These are phyloP conservation scores for Globisporangium echinulatum DNA, from an alignment of 352 stramenopile genomes.

Conservation along the genomic window DNA sequence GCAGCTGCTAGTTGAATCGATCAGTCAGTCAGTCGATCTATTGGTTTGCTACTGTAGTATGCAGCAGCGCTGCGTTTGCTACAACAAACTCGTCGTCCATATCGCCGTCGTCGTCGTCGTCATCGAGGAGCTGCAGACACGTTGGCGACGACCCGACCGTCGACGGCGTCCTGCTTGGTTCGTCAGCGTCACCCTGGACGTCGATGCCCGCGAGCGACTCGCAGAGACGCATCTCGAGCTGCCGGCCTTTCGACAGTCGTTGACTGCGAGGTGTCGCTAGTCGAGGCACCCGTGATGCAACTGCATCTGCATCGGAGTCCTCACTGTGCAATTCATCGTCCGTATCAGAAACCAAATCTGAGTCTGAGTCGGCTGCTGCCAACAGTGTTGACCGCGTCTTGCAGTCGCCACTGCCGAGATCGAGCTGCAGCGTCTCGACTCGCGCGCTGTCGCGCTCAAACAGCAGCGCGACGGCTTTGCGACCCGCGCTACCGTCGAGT, in stretches of 20 bases:
- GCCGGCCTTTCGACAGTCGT: too few species aligned
- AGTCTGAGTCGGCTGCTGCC: not conserved
- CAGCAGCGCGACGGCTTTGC: conserved; percentile 34
- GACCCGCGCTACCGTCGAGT: conserved; percentile 15
- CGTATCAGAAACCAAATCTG: not conserved
- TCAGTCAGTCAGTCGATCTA: not conserved
- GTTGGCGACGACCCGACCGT: conserved; percentile 8
- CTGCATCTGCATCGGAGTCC: not conserved
- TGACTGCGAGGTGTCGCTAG: not conserved
- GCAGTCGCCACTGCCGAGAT: conserved; percentile 13
- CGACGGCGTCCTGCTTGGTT: conserved; percentile 5
- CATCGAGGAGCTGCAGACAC: conserved; percentile 6
- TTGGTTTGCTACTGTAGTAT: not conserved
- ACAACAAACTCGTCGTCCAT: not conserved
- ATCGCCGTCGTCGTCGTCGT: conserved; percentile 4
- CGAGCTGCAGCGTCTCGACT: conserved; percentile 27
- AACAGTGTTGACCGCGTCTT: too few species aligned
- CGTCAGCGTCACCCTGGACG: too few species aligned
- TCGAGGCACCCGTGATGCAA: not conserved
- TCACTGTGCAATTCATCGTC: not conserved
- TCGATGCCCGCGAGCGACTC: too few species aligned
- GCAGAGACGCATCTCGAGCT: too few species aligned
- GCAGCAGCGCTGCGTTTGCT: not conserved
- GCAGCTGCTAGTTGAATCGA: not conserved
- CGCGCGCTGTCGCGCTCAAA: conserved; percentile 45